A percentile compares a stretch with the other conserved stretches of the same genome.
These are phyloP conservation scores for Torulaspora globosa DNA, from an alignment of 1,139 yeast genomes.

Conservation along the genomic window DNA sequence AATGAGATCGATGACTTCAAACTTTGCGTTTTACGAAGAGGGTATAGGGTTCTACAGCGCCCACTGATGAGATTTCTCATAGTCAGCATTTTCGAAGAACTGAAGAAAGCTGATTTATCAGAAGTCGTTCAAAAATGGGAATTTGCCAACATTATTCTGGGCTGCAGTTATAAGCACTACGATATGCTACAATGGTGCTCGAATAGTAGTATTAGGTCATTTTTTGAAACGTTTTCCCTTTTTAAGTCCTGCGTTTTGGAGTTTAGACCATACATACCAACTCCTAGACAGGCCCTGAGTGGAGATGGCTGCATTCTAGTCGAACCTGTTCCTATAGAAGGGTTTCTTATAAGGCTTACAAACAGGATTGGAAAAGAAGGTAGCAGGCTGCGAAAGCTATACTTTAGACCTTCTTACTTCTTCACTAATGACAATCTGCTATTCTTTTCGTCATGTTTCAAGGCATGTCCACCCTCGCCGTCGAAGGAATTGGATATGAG, in stretches of 20 bases:
- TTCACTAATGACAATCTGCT: conserved; percentile 59
- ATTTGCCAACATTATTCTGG: conserved; percentile 38
- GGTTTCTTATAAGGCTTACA: conserved; percentile 61
- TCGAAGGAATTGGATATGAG: conserved; percentile 36
- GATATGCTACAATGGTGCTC: conserved; percentile 76
- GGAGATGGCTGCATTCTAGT: conserved; percentile 19
- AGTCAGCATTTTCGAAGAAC: conserved; percentile 20
- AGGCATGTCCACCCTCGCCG: conserved; percentile 62
- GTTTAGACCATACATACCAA: conserved; percentile 46
- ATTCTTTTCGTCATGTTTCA: conserved; percentile 52
- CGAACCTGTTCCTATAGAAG: conserved; percentile 73
- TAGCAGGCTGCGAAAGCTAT: conserved; percentile 42
- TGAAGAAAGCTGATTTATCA: conserved; percentile 25
- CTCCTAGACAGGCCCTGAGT: conserved; percentile 38
- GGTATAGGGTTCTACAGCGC: conserved; percentile 21
- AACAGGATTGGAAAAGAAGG: conserved; percentile 47
- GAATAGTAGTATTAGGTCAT: conserved; percentile 38
- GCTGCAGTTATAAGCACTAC: conserved; percentile 61
- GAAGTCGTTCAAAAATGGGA: conserved; percentile 23
- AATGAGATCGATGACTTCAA: conserved; percentile 26
- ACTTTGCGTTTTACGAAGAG: conserved; percentile 17
- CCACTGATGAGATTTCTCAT: conserved; percentile 24
- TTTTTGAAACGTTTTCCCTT: conserved; percentile 15
- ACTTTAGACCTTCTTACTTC: conserved; percentile 57
- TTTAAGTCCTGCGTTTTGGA: conserved; percentile 21